Evolutionary conservation across 169 alveolate species (phyloP).

Genomic region (Babesia ovis): DNA sequence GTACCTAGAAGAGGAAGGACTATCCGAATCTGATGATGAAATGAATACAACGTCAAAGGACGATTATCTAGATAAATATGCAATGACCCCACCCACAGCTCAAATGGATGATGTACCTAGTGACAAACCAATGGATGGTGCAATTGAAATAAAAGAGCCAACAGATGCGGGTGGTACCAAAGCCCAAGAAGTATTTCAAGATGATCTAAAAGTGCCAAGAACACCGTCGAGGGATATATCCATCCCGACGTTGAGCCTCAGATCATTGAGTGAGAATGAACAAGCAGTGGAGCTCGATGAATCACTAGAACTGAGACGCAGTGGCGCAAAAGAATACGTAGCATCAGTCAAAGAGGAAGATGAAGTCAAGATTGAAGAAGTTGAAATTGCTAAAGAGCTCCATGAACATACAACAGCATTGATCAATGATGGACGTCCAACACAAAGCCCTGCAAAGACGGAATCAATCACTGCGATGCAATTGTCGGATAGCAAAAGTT

Average conservation of each 20-base stretch:
- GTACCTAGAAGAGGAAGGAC: too few relatives aligned
- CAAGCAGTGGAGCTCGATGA: neutral
- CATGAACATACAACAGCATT: neutral
- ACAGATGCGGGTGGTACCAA: too few relatives aligned
- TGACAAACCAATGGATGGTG: too few relatives aligned
- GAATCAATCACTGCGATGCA: conserved; percentile 1
- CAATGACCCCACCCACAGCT: too few relatives aligned
- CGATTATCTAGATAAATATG: too few relatives aligned
- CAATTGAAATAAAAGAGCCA: too few relatives aligned
- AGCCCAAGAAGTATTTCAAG: too few relatives aligned
- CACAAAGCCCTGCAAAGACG: neutral
- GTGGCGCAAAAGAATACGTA: neutral
- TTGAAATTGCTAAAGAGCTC: neutral
- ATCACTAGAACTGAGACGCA: neutral
- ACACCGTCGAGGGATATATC: neutral
- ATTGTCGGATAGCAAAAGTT: neutral
- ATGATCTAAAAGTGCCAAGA: too few relatives aligned
- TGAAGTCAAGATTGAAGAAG: neutral
- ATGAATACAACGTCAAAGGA: too few relatives aligned
- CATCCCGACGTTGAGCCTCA: neutral
- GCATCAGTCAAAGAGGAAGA: neutral
- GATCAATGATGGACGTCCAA: neutral
- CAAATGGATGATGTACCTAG: too few relatives aligned
- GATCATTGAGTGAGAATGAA: neutral
- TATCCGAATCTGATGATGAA: too few relatives aligned